Evolutionary conservation across 208 protist genomes (phyloP).

Genomic region (Trypanosoma boissoni): DNA sequence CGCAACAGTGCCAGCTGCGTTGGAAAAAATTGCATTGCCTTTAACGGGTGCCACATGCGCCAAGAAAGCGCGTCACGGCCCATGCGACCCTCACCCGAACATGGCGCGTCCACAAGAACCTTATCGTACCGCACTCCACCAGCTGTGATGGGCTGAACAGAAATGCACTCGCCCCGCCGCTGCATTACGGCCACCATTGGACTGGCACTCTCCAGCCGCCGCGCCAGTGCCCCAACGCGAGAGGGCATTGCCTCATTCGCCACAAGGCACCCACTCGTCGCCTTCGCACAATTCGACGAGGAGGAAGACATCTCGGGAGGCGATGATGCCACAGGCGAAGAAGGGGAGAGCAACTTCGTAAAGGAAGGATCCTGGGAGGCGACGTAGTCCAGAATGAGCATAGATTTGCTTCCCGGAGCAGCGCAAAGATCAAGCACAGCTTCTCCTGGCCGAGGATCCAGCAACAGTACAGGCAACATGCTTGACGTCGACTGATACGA

Average conservation of each 20-base stretch:
- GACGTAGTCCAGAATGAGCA: slow-evolving; percentile 56
- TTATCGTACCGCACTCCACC: slow-evolving; percentile 56
- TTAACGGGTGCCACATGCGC: slow-evolving; percentile 79
- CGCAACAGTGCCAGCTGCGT: slow-evolving; percentile 76
- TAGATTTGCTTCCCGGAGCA: slow-evolving; percentile 78
- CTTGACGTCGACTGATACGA: slow-evolving; percentile 71
- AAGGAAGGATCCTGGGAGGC: slow-evolving; percentile 3
- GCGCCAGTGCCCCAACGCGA: slow-evolving; percentile 33
- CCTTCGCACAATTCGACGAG: background rate
- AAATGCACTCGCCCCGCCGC: slow-evolving; percentile 24
- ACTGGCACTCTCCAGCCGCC: slow-evolving; percentile 41
- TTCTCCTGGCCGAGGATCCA: slow-evolving; percentile 63
- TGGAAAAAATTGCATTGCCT: slow-evolving; percentile 53
- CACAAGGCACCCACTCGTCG: slow-evolving; percentile 36
- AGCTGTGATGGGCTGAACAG: slow-evolving; percentile 2
- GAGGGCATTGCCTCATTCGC: slow-evolving; percentile 58
- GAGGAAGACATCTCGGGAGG: too few species aligned
- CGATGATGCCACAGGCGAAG: too few species aligned
- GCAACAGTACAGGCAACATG: slow-evolving; percentile 70
- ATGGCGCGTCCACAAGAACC: slow-evolving; percentile 93
- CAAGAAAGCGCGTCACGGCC: slow-evolving; percentile 67
- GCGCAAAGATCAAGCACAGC: slow-evolving; percentile 83
- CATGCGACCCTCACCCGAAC: slow-evolving; percentile 93
- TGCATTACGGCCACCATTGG: slow-evolving; percentile 38
- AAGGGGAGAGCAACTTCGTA: too few species aligned